Percentiles rank a stretch among this genome's conserved stretches.
Evolutionary conservation across 352 stramenopile species (phyloP).

Genomic region (Globisporangium nodosum): DNA sequence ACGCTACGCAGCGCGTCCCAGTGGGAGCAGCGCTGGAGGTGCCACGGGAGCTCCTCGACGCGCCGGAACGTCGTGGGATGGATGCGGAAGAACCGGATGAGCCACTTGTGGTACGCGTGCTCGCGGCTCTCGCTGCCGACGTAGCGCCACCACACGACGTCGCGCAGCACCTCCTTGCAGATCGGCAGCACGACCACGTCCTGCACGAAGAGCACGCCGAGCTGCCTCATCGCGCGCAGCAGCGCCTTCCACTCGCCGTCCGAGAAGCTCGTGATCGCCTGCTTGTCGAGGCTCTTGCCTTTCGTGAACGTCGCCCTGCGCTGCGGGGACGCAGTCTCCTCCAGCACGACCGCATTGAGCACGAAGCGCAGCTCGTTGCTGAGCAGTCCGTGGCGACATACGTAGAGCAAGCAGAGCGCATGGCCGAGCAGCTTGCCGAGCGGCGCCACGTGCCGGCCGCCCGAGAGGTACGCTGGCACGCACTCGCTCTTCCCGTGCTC

Average conservation of each 20-base stretch:
- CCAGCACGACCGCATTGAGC: conserved; percentile 49
- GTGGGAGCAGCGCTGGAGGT: conserved; percentile 86
- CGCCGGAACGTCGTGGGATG: conserved; percentile 76
- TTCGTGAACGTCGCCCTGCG: conserved; percentile 27
- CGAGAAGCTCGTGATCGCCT: conserved; percentile 42
- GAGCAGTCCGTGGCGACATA: conserved; percentile 84
- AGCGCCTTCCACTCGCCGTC: conserved; percentile 70
- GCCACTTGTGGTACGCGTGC: conserved; percentile 73
- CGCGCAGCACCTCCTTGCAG: conserved; percentile 83
- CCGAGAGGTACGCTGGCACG: conserved; percentile 56
- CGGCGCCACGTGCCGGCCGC: conserved; percentile 40
- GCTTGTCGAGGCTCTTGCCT: conserved; percentile 20
- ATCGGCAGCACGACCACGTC: conserved; percentile 84
- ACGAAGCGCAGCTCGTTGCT: conserved; percentile 84
- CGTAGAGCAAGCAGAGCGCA: conserved; percentile 84
- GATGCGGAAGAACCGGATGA: conserved; percentile 81
- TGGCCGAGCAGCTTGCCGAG: conserved; percentile 71
- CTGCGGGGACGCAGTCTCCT: conserved; percentile 21
- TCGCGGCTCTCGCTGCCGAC: conserved; percentile 68
- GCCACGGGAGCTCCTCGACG: conserved; percentile 90
- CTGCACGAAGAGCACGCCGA: conserved; percentile 80
- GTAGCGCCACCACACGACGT: conserved; percentile 87
- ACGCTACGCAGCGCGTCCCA: conserved; percentile 85
- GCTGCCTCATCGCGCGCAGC: conserved; percentile 52
- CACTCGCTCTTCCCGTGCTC: conserved; percentile 2